Base-by-base conservation (phyloP, 768 basidiomycete genomes). In the Termitomyces sp. region DNA sequence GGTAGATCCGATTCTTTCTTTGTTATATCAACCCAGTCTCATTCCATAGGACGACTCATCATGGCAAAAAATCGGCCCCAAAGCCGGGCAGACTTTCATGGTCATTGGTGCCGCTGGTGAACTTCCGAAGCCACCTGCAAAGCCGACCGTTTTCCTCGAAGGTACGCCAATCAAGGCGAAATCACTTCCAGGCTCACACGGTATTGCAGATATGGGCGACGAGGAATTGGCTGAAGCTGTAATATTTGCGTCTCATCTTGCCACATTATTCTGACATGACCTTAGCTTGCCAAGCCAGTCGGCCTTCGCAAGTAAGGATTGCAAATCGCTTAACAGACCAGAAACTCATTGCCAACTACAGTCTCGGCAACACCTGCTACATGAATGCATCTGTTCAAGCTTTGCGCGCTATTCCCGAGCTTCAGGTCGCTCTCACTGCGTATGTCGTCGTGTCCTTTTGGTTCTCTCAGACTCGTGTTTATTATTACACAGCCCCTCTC, bases 381-480 rank as follows among this genome's bases (percentile, higher is more conserved):
- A 93, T 98, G 89, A 98, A 96, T 69, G 86, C 97, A 1, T 93
- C 92, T 2, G 78, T 98, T 1, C 97, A 99, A 76, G 88, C 91
- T n/a, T 81, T 99, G 62, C 89, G 93, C 26, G 86, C 91, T 4
- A 88, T 99, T 52, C 95, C 95, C 2, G 94, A 97, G 66, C 81
- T 99, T 5, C 88, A 90, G 67, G 70, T 79, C 1, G 90, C 92
- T 0, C 79, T 98, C 23, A 72, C 71, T 66, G 72, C 74, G 84
- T 89, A 68, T 63, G 83, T 72, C 28, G n/a, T 32, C 26, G 50
- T 28, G 28, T 30, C 20, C 26, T 49, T 44, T 41, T 28, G n/a
- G 18, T 35, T 44, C 20, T n/a, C 38, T 35, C 4, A 40, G 51
- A 33, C 28, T 53, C 18, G 54, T 32, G n/a, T 35, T 52, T 12